These are phyloP conservation scores for Leccinellum albellum DNA, from an alignment of 768 basidiomycete genomes.

Conservation along the genomic window DNA sequence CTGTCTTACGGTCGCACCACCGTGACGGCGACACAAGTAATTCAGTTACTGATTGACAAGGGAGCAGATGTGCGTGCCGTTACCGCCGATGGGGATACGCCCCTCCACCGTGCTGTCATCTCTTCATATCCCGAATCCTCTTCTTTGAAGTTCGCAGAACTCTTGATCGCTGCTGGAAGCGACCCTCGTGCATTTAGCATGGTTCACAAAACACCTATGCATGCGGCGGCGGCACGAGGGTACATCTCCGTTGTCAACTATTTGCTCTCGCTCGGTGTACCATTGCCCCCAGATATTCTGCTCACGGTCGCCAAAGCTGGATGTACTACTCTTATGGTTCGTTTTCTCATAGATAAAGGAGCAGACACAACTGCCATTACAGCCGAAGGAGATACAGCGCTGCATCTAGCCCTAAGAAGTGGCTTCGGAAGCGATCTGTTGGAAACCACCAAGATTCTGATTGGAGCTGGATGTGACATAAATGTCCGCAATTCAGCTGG, in stretches of 20 bases:
- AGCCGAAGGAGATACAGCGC: background rate
- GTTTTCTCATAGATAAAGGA: background rate
- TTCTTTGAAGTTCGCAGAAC: background rate
- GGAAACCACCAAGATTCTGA: background rate
- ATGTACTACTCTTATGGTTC: background rate
- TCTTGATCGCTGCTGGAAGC: background rate
- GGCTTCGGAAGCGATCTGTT: background rate
- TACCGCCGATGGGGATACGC: background rate
- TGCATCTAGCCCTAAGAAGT: background rate
- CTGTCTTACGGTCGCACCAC: background rate
- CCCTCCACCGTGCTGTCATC: background rate
- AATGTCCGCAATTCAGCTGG: background rate
- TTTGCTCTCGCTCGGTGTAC: background rate
- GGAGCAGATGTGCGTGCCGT: background rate
- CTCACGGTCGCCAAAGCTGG: background rate
- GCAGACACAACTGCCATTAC: background rate
- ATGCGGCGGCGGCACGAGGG: background rate
- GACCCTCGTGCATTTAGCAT: background rate
- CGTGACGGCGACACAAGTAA: background rate
- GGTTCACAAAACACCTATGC: background rate
- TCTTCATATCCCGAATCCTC: background rate
- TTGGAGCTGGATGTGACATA: background rate
- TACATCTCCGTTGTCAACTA: background rate
- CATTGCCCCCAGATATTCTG: background rate
- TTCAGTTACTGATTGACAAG: background rate